Evolutionary conservation across 208 protist genomes (phyloP), one percentile per base, ranked within the genome.

Genomic region (Acanthamoeba healyi): DNA sequence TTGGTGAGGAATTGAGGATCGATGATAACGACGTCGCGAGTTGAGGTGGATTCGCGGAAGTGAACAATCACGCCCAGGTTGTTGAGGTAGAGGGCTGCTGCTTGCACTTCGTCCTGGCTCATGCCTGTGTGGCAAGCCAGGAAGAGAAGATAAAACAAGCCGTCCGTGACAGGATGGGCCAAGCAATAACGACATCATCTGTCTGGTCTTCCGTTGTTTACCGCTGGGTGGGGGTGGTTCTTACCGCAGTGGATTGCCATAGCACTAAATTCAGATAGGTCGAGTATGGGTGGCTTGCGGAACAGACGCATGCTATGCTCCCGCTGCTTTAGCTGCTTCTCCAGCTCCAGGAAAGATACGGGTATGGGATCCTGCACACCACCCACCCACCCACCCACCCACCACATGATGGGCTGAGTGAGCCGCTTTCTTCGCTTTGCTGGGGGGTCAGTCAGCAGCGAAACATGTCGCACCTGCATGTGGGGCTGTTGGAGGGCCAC

Each of bases 31-130:
- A 77, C 67, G 40, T 77, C 67, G 32, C 40, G 32, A 14, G 38
- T 44, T 19, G 79, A 87, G 29, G 32, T 56, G n/a, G 44, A 42
- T 32, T 87, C 44, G 40, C 79, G 79, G 38, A 87, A 87, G 79
- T 87, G 79, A 22, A 87, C 79, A 29, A 87, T 87, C 19, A 87
- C 79, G 42, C 79, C 79, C 26, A 87, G 79, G 49, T 87, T 38
- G 29, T 87, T 87, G 12, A 77, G 67, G 40, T 77, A 77, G 67
- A 34, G 67, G 40, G 34, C 32, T 0, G 67, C 32, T 10, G 67
- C 67, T 26, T 77, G 34, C 15, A 77, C 40, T 29, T 77, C 67
- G 40, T 77, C 67, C 5, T 34, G 32, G 40, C 67, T 40, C 67
- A 77, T 77, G 32, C 67, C 67, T 77, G 67, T n/a, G n/a, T n/a